Base-by-base conservation (phyloP, 1,284 basidiomycete genomes). In the Fomitopsis betulina region DNA sequence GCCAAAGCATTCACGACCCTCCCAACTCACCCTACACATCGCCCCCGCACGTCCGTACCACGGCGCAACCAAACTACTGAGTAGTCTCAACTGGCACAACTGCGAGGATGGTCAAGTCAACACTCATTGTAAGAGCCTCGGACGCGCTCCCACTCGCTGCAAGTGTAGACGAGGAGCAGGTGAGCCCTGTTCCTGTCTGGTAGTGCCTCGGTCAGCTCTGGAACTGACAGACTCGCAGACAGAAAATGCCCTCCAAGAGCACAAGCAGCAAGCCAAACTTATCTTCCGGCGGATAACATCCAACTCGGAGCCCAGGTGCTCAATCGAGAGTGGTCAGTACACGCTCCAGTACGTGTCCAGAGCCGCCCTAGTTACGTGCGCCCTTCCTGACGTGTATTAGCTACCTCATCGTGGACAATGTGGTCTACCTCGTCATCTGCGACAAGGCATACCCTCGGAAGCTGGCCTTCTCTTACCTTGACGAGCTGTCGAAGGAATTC, bases 371-470 rank as follows among this genome's bases (percentile, higher is more conserved):
- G 56, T 60, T 21, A 25, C 57, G 9, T 43, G 10, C 32, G 25
- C 25, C 10, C 19, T 2, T 54, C 6, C 37, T 33, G 43, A 40
- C 19, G 35, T 37, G 38, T 25, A n/a, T 30, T 70, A 98, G 96
- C 78, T 99, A 99, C 80, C 86, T 98, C 65, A 95, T 99, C 64
- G 77, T 86, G 53, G 88, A 94, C 67, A 93, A 93, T 75, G 95
- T 98, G 62, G 91, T 97, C 55, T 99, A 95, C 76, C 84, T 99
- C 62, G 92, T 93, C 64, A 96, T 99, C 72, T 87, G 94, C 55
- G 96, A 98, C 76, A 93, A 94, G 72, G 94, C 94, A 6, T 99
- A 99, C 76, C 96, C 96, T 25, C 84, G 97, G 62, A 99, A 98
- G 75, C 86, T 99, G 25, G 95, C 96, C 0, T 99, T 99, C 75